phyloP scores from a whole-genome alignment of 257 asterid genomes.

The Thymus mandschuricus region DNA sequence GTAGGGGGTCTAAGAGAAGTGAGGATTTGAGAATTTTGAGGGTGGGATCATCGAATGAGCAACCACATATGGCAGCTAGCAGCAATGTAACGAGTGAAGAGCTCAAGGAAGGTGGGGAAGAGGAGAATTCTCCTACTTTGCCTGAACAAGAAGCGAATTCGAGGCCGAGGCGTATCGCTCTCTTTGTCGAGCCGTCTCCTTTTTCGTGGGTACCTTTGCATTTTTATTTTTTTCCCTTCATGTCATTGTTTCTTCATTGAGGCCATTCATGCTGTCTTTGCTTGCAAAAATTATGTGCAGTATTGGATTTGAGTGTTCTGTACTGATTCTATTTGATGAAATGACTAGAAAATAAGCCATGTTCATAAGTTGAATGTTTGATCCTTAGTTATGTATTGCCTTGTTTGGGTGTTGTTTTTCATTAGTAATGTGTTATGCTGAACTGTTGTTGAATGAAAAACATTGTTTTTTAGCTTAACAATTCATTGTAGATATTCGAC shows the following conservation, averaged over 20 bases:
- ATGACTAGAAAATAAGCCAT: constrained; percentile 9
- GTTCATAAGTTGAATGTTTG: constrained; percentile 7
- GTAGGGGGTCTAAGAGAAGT: constrained; percentile 21
- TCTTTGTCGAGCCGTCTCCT: constrained; percentile 99
- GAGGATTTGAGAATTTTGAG: constrained; percentile 28
- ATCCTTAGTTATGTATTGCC: constrained; percentile 14
- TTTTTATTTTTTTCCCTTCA: background rate
- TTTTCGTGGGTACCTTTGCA: constrained; percentile 71
- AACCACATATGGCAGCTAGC: constrained; percentile 43
- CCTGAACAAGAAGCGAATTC: constrained; percentile 61
- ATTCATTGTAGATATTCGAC: background rate
- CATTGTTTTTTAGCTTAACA: constrained; percentile 3
- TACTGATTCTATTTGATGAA: constrained; percentile 23
- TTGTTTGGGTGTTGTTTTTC: background rate
- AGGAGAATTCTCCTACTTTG: constrained; percentile 62
- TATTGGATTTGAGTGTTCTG: constrained; percentile 19
- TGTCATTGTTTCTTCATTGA: constrained; percentile 19
- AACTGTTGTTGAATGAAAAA: background rate
- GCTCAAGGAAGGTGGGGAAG: constrained; percentile 48
- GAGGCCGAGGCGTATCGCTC: constrained; percentile 90
- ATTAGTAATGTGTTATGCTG: constrained; percentile 11
- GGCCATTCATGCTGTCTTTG: constrained; percentile 13
- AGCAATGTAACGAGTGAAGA: constrained; percentile 48
- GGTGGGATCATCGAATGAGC: constrained; percentile 28
- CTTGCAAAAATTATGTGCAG: background rate